These are phyloP conservation scores for Lathyrus sativus DNA, from an alignment of 306 rosid genomes.

Conservation along the genomic window DNA sequence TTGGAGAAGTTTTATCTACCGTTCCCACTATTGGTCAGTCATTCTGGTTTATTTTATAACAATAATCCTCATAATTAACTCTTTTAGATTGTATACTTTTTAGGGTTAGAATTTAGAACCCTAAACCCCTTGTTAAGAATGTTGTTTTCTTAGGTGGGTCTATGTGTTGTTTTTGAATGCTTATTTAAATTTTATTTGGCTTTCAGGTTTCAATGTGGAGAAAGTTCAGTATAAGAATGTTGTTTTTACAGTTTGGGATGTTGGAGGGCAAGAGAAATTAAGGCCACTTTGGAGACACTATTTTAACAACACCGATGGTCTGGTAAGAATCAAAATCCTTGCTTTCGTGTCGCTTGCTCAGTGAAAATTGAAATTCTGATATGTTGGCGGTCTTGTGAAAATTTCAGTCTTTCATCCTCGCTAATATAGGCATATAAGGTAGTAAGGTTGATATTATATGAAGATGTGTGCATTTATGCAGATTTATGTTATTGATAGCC, in stretches of 20 bases:
- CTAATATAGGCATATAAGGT: constrained; percentile 22
- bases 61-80: too few species aligned
- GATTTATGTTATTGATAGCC: constrained; percentile 93
- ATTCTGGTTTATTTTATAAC: not conserved
- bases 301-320: constrained; percentile 89
- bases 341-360: not conserved
- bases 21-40: constrained; percentile 85
- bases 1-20: constrained; percentile 91
- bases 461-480: constrained; percentile 43
- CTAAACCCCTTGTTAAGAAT: not conserved
- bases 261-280: constrained; percentile 94
- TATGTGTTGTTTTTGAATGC: constrained; percentile 18
- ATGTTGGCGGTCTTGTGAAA: not conserved
- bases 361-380: constrained; percentile 11
- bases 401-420: constrained; percentile 7
- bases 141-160: constrained; percentile 8
- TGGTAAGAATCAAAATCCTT: constrained; percentile 52
- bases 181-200: constrained; percentile 24
- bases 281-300: constrained; percentile 99
- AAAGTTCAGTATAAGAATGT: constrained; percentile 98
- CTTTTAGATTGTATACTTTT: too few species aligned
- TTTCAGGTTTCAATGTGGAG: constrained; percentile 93
- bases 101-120: not conserved
- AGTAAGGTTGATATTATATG: not conserved
- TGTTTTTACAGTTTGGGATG: constrained; percentile 96